These are phyloP conservation scores for Heritiera fomes DNA, from an alignment of 345 rosid genomes.

Conservation along the genomic window DNA sequence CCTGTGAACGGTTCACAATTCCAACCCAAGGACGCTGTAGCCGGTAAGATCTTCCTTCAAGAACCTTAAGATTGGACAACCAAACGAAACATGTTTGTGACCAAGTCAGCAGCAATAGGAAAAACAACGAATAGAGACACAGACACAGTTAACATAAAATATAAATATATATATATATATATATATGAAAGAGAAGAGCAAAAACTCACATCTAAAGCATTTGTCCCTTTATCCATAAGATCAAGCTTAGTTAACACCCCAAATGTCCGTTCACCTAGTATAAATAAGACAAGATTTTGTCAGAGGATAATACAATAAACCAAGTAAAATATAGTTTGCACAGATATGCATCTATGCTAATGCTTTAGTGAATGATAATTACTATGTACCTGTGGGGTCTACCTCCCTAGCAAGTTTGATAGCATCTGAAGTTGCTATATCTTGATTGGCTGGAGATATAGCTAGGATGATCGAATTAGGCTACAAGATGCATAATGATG, in stretches of 20 bases:
- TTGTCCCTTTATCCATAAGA: constrained; percentile 97
- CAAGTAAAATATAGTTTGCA: neutral
- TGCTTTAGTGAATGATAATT: neutral
- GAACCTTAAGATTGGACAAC: constrained; percentile 42
- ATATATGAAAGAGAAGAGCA: constrained; percentile 16
- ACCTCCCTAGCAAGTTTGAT: constrained; percentile 72
- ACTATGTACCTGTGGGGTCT: constrained; percentile 49
- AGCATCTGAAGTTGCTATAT: constrained; percentile 75
- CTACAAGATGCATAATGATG: constrained; percentile 20
- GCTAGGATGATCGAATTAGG: constrained; percentile 69
- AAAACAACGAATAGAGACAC: neutral
- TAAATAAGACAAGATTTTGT: neutral
- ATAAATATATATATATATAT: neutral
- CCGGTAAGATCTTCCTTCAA: constrained; percentile 68
- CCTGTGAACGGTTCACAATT: constrained; percentile 74
- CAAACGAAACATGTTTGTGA: neutral
- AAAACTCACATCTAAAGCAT: constrained; percentile 78
- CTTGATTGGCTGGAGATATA: constrained; percentile 72
- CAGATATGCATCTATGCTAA: neutral
- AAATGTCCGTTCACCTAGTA: constrained; percentile 87
- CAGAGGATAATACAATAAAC: neutral
- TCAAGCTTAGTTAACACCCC: constrained; percentile 98
- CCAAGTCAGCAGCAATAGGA: neutral
- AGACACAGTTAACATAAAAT: neutral
- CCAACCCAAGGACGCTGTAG: constrained; percentile 77